These are phyloP conservation scores for Colletotrichum tanaceti DNA, from an alignment of 2,329 filamentous ascomycete species.

Conservation along the genomic window DNA sequence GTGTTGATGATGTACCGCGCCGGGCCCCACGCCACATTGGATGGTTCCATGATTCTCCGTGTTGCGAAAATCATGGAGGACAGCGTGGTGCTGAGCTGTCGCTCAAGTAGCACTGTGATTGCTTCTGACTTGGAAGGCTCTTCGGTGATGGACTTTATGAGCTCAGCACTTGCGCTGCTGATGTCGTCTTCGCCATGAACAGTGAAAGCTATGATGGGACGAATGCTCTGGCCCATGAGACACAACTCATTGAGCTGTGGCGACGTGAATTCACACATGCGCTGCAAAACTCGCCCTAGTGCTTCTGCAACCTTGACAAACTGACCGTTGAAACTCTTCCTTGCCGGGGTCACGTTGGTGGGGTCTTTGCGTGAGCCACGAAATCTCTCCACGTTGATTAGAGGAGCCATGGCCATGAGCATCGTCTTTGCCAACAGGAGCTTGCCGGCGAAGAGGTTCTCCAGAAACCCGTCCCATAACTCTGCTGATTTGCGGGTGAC, in stretches of 20 bases:
- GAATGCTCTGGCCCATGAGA: slow-evolving; percentile 73
- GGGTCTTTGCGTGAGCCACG: slow-evolving; percentile 62
- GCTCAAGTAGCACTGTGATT: slow-evolving; percentile 58
- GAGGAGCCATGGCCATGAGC: slow-evolving; percentile 74
- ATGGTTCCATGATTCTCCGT: slow-evolving; percentile 49
- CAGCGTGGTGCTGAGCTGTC: slow-evolving; percentile 57
- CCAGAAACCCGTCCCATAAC: slow-evolving; percentile 82
- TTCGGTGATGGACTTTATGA: slow-evolving; percentile 84
- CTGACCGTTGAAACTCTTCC: slow-evolving; percentile 81
- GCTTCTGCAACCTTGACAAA: slow-evolving; percentile 67
- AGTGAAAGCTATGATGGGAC: slow-evolving; percentile 80
- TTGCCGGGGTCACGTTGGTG: slow-evolving; percentile 55
- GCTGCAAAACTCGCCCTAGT: slow-evolving; percentile 80
- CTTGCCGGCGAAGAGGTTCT: slow-evolving; percentile 73
- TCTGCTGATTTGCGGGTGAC: slow-evolving; percentile 76
- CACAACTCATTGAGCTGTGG: slow-evolving; percentile 77
- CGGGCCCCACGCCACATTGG: slow-evolving; percentile 64
- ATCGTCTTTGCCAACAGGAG: slow-evolving; percentile 80
- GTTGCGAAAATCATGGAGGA: slow-evolving; percentile 56
- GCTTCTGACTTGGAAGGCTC: slow-evolving; percentile 67
- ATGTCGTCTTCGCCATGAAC: slow-evolving; percentile 84
- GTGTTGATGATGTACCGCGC: slow-evolving; percentile 68
- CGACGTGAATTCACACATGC: slow-evolving; percentile 80
- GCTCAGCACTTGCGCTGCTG: slow-evolving; percentile 81
- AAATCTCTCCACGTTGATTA: slow-evolving; percentile 83